These are phyloP conservation scores for Crataegus laevigata DNA, from an alignment of 306 rosid genomes.

Conservation along the genomic window DNA sequence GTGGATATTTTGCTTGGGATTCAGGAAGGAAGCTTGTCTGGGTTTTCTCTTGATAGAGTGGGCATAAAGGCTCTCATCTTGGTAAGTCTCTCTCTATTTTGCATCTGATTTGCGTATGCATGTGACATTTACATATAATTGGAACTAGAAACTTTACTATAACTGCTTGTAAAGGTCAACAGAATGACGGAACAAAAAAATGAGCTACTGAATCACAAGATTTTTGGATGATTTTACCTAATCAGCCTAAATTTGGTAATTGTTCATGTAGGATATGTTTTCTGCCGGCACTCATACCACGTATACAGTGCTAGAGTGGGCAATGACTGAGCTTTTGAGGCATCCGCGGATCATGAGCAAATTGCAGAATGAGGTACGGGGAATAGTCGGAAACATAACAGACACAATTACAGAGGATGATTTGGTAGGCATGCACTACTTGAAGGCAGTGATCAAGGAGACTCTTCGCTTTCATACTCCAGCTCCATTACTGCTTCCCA, in stretches of 20 bases:
- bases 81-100: slow-evolving; percentile 26
- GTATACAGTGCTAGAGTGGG: not conserved
- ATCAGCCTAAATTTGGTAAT: not conserved
- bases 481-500: too few relatives aligned
- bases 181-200: too few relatives aligned
- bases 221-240: not conserved
- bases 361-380: not conserved
- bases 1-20: slow-evolving; percentile 46
- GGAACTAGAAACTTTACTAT: too few relatives aligned
- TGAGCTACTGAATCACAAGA: too few relatives aligned
- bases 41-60: slow-evolving; percentile 29
- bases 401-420: too few relatives aligned
- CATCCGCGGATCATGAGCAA: too few relatives aligned
- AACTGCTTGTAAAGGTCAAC: too few relatives aligned
- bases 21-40: slow-evolving; percentile 18
- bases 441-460: too few relatives aligned
- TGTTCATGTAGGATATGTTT: not conserved
- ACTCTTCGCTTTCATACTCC: too few relatives aligned
- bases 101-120: not conserved
- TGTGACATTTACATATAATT: too few relatives aligned
- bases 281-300: slow-evolving; percentile 8
- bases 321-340: slow-evolving; percentile 8
- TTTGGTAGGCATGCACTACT: too few relatives aligned
- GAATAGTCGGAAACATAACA: too few relatives aligned
- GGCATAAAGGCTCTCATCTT: slow-evolving; percentile 35